Evolutionary conservation across 1,284 basidiomycete genomes (phyloP).

Genomic region (Pholiota adiposa): DNA sequence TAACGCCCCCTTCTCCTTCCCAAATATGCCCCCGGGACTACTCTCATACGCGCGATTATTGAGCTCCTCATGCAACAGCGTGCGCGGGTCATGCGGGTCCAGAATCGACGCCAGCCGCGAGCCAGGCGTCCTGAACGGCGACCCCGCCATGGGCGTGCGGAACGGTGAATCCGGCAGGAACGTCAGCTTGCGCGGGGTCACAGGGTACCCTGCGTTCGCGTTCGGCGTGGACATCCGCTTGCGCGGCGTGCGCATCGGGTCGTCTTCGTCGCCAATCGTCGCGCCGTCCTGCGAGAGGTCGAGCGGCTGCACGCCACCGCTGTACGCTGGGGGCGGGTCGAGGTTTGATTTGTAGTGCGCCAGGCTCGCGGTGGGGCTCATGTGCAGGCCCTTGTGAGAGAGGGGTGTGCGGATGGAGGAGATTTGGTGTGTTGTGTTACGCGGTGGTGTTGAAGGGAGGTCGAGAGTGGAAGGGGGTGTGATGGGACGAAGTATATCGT

Average conservation of each 20-base stretch:
- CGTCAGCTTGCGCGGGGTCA: constrained; percentile 63
- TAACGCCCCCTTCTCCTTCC: constrained; percentile 46
- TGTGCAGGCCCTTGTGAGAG: constrained; percentile 68
- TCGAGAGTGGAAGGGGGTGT: constrained; percentile 29
- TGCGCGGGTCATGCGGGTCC: constrained; percentile 70
- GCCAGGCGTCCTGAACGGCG: constrained; percentile 64
- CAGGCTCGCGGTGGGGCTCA: constrained; percentile 66
- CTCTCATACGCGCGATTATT: constrained; percentile 49
- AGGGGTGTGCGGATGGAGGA: constrained; percentile 67
- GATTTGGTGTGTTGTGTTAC: constrained; percentile 39
- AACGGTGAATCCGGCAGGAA: constrained; percentile 59
- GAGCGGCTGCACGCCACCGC: constrained; percentile 35
- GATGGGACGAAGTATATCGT: constrained; percentile 26
- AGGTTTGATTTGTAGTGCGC: constrained; percentile 66
- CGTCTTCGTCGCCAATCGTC: constrained; percentile 42
- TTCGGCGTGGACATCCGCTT: constrained; percentile 37
- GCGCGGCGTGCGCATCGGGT: constrained; percentile 58
- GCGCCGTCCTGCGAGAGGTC: constrained; percentile 24
- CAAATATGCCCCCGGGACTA: constrained; percentile 65
- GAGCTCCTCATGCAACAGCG: constrained; percentile 68
- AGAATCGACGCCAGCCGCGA: constrained; percentile 46
- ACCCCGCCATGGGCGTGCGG: constrained; percentile 50
- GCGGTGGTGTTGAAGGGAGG: constrained; percentile 43
- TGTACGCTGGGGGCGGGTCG: constrained; percentile 59
- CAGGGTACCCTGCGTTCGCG: constrained; percentile 40